Evolutionary conservation across 768 basidiomycete species (phyloP).

Genomic region (Lactifluus subvellereus): DNA sequence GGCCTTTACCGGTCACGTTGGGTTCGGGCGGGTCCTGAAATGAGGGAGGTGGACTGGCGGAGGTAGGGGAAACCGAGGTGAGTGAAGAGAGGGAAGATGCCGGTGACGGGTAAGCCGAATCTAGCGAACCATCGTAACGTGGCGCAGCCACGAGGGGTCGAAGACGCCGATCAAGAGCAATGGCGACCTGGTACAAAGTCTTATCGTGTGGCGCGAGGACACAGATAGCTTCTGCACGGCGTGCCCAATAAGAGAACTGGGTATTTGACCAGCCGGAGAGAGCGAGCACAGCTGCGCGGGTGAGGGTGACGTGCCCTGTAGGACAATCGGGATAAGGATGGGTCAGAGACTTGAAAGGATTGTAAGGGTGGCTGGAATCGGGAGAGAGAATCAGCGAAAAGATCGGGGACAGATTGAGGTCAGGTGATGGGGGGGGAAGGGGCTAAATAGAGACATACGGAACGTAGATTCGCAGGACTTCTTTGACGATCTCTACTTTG

Average conservation of each 20-base stretch:
- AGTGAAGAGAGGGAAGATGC: conserved; percentile 22
- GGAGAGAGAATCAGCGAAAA: conserved; percentile 1
- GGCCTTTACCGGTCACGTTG: conserved; percentile 44
- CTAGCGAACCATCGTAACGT: conserved; percentile 23
- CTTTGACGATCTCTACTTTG: conserved; percentile 49
- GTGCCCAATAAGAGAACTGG: conserved; percentile 51
- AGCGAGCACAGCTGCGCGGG: conserved; percentile 42
- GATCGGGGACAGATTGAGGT: not conserved
- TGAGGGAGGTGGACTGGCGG: conserved; percentile 23
- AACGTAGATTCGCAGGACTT: conserved; percentile 43
- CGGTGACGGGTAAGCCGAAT: conserved; percentile 24
- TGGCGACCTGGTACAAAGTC: conserved; percentile 37
- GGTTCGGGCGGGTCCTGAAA: conserved; percentile 35
- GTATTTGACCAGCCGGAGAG: conserved; percentile 51
- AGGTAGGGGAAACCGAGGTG: conserved; percentile 13
- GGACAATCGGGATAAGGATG: conserved; percentile 38
- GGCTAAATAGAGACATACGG: conserved; percentile 35
- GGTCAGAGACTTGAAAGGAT: conserved; percentile 44
- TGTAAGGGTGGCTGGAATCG: conserved; percentile 44
- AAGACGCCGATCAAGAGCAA: conserved; percentile 39
- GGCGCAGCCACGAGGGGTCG: conserved; percentile 27
- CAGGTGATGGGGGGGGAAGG: not conserved
- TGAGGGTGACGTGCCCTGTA: conserved; percentile 41
- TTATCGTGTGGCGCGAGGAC: conserved; percentile 40
- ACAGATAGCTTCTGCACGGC: conserved; percentile 44